Conservation (phyloP, 2,329 filamentous ascomycete species). For the Fusarium sp. region DNA sequence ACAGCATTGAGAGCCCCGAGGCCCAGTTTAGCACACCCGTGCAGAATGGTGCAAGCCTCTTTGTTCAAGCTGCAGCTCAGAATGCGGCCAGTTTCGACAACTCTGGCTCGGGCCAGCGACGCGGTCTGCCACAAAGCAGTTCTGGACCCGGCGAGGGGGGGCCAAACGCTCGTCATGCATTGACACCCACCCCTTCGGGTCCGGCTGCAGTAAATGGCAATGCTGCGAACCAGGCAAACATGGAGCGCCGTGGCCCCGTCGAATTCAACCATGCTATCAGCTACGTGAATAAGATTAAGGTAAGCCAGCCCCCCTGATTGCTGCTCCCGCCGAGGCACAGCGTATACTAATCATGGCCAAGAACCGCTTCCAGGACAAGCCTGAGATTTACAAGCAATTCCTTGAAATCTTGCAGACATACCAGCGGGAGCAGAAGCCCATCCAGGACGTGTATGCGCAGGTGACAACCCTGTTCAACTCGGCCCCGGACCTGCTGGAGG, state of each 20-base stretch:
- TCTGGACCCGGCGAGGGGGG: constrained; percentile 53
- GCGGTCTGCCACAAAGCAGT: constrained; percentile 43
- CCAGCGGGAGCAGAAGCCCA: constrained; percentile 96
- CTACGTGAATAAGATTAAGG: constrained; percentile 99
- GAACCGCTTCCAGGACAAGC: constrained; percentile 97
- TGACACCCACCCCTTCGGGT: constrained; percentile 70
- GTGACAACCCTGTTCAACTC: constrained; percentile 94
- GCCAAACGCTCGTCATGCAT: constrained; percentile 63
- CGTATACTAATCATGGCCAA: constrained; percentile 53
- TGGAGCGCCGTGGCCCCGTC: constrained; percentile 92
- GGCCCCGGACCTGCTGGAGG: constrained; percentile 93
- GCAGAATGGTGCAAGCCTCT: constrained; percentile 62
- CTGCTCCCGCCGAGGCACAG: not conserved
- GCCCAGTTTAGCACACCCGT: constrained; percentile 70
- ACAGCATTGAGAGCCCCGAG: constrained; percentile 73
- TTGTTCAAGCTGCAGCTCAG: constrained; percentile 57
- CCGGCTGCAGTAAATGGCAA: constrained; percentile 72
- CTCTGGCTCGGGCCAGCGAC: constrained; percentile 47
- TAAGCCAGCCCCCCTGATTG: constrained; percentile 58
- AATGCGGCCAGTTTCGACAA: constrained; percentile 50
- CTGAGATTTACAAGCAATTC: constrained; percentile 99
- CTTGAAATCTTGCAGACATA: constrained; percentile 98
- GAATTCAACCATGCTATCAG: constrained; percentile 99
- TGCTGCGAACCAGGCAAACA: constrained; percentile 67
- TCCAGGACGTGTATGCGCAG: constrained; percentile 97